phyloP scores from a whole-genome alignment of 2,329 filamentous ascomycete genomes.

The Aspergillus sp. region DNA sequence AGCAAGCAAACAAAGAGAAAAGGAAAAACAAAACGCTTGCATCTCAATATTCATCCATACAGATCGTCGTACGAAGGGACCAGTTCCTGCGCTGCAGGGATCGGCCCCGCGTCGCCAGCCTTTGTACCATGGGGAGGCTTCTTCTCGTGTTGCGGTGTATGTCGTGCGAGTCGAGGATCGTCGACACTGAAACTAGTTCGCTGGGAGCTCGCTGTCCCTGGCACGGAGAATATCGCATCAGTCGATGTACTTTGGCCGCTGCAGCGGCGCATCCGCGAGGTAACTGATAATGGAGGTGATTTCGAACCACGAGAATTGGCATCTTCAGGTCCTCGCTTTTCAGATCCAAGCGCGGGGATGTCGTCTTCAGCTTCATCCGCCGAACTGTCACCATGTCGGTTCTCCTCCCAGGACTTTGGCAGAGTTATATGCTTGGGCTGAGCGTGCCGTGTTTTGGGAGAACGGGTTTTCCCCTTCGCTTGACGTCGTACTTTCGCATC shows the following conservation, averaged over 20 bases:
- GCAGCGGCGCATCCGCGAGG: slow-evolving; percentile 37
- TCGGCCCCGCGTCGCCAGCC: slow-evolving; percentile 18
- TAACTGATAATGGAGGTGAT: slow-evolving; percentile 38
- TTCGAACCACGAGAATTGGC: slow-evolving; percentile 27
- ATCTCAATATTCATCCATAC: slow-evolving; percentile 28
- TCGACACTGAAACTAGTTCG: slow-evolving; percentile 34
- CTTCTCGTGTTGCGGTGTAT: slow-evolving; percentile 23
- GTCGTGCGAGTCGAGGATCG: slow-evolving; percentile 24
- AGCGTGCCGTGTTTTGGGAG: neutral
- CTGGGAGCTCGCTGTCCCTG: slow-evolving; percentile 30
- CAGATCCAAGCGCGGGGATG: slow-evolving; percentile 5
- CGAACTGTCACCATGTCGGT: slow-evolving; percentile 18
- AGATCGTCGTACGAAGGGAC: slow-evolving; percentile 42
- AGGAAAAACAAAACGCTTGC: neutral
- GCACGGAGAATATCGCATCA: slow-evolving; percentile 26
- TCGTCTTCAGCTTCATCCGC: slow-evolving; percentile 26
- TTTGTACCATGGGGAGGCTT: slow-evolving; percentile 18
- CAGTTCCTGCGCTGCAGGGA: slow-evolving; percentile 25
- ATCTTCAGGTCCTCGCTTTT: slow-evolving; percentile 16
- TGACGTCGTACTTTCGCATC: slow-evolving; percentile 29
- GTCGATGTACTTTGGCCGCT: slow-evolving; percentile 33
- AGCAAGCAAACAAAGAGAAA: neutral
- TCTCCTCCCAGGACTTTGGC: slow-evolving; percentile 11
- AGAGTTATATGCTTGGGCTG: neutral
- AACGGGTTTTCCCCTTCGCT: slow-evolving; percentile 10